Conservation (phyloP, 2,329 filamentous ascomycete genomes). For the Metarhizium anisopliae region DNA sequence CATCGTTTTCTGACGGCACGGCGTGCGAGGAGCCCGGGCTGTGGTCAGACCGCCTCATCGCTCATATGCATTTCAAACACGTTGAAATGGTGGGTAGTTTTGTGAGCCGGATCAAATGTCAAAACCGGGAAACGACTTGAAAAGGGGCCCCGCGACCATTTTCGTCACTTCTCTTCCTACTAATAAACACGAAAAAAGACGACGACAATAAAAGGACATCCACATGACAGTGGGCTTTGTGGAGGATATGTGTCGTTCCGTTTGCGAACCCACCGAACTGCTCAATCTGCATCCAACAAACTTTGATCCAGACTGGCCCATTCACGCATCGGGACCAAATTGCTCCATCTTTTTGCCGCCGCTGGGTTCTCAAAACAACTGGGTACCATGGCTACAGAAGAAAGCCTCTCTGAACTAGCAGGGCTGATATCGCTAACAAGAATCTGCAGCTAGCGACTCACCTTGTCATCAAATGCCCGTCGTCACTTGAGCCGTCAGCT, state of each 20-base stretch:
- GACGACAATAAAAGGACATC: background rate
- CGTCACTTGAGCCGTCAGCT: background rate
- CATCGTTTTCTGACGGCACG: background rate
- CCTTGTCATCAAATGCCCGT: background rate
- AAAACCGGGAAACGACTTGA: background rate
- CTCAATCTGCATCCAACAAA: background rate
- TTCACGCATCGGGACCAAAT: background rate
- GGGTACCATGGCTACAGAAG: background rate
- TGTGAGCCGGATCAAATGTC: background rate
- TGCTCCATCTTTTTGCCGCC: slow-evolving; percentile 2
- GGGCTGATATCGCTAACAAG: background rate
- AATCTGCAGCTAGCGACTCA: background rate
- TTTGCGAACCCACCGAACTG: background rate
- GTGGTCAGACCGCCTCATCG: background rate
- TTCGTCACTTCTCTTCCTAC: background rate
- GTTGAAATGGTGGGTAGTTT: background rate
- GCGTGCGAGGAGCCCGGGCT: slow-evolving; percentile 2
- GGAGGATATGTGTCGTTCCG: background rate
- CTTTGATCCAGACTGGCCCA: slow-evolving; percentile 1
- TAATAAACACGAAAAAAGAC: background rate
- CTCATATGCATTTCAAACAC: background rate
- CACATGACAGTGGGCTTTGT: background rate
- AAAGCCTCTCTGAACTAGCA: background rate
- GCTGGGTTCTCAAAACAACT: background rate
- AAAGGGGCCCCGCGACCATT: background rate